phyloP scores from a whole-genome alignment of 2,329 filamentous ascomycete species.

The Fusarium concolor region DNA sequence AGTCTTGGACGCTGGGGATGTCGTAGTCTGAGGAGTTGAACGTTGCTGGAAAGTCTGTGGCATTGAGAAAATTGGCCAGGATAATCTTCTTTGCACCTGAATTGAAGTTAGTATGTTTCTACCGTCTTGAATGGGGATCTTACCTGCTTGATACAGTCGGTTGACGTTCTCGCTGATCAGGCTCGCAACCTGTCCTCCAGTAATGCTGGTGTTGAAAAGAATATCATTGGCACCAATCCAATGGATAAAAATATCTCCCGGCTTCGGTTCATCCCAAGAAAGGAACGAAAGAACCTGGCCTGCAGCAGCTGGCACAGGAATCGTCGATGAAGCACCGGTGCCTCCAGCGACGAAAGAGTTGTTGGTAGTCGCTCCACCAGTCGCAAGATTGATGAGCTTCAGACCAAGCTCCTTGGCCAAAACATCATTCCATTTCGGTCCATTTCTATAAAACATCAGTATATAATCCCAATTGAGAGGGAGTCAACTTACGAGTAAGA shows the following conservation, averaged over 20 bases:
- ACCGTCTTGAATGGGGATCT: fast-evolving
- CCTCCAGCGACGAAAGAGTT: slow-evolving; percentile 29
- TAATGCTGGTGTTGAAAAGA: slow-evolving; percentile 30
- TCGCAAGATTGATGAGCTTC: slow-evolving; percentile 29
- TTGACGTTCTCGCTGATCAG: slow-evolving; percentile 16
- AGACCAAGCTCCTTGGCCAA: slow-evolving; percentile 6
- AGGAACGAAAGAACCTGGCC: slow-evolving; percentile 26
- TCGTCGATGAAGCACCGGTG: slow-evolving; percentile 19
- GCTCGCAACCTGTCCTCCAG: slow-evolving; percentile 18
- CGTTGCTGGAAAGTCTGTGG: slow-evolving; percentile 18
- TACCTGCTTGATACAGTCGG: slow-evolving; percentile 19
- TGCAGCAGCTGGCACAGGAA: slow-evolving; percentile 21
- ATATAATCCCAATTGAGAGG: fast-evolving
- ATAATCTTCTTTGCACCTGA: slow-evolving; percentile 19
- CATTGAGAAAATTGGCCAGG: slow-evolving; percentile 21
- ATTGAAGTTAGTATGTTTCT: fast-evolving
- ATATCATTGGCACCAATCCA: slow-evolving; percentile 36
- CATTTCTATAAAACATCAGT: slow-evolving; percentile 13
- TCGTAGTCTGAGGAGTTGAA: slow-evolving; percentile 20
- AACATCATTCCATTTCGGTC: slow-evolving; percentile 28
- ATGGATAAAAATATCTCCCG: slow-evolving; percentile 22
- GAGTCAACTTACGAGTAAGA: slow-evolving; percentile 13
- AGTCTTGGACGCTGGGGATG: slow-evolving; percentile 9
- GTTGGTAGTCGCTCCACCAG: slow-evolving; percentile 27
- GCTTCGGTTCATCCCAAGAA: slow-evolving; percentile 1